These are phyloP conservation scores for Claviceps digitariae DNA, from an alignment of 2,329 filamentous ascomycete species.

Conservation along the genomic window DNA sequence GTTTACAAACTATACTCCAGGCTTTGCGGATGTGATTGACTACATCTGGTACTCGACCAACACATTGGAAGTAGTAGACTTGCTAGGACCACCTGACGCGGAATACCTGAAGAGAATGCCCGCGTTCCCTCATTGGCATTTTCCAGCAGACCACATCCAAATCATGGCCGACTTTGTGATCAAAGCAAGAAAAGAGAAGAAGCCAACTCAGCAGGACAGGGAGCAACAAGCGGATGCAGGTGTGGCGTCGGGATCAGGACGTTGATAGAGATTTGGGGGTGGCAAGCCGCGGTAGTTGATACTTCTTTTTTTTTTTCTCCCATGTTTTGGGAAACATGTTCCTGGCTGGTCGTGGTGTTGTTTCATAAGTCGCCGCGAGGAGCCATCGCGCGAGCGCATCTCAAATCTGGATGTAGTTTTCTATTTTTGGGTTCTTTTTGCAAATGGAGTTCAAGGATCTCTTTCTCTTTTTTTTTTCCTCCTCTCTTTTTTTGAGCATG, in stretches of 20 bases:
- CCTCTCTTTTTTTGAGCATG: background rate
- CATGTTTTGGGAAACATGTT: background rate
- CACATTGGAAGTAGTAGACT: constrained; percentile 65
- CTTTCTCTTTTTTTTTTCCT: constrained; percentile 1
- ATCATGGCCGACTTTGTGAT: constrained; percentile 82
- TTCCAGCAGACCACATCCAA: constrained; percentile 84
- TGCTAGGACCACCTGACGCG: constrained; percentile 77
- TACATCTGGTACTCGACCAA: constrained; percentile 98
- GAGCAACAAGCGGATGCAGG: constrained; percentile 46
- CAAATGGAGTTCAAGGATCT: constrained; percentile 25
- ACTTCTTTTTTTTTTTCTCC: background rate
- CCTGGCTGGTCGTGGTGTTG: constrained; percentile 1
- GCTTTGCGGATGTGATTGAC: constrained; percentile 85
- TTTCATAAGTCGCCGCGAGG: constrained; percentile 4
- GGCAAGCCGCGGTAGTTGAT: background rate
- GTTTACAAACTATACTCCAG: constrained; percentile 94
- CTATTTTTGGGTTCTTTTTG: constrained; percentile 25
- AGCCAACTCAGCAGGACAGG: constrained; percentile 46
- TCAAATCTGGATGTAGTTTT: constrained; percentile 25
- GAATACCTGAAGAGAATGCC: constrained; percentile 77
- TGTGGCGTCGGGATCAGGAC: constrained; percentile 15
- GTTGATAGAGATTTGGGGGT: constrained; percentile 15
- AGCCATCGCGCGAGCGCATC: constrained; percentile 2
- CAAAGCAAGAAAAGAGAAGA: constrained; percentile 75
- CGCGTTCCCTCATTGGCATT: constrained; percentile 88